Percentiles rank a stretch among this genome's conserved stretches.
Conservation (phyloP, 306 rosid genomes). For the Abrus pulchellus region DNA sequence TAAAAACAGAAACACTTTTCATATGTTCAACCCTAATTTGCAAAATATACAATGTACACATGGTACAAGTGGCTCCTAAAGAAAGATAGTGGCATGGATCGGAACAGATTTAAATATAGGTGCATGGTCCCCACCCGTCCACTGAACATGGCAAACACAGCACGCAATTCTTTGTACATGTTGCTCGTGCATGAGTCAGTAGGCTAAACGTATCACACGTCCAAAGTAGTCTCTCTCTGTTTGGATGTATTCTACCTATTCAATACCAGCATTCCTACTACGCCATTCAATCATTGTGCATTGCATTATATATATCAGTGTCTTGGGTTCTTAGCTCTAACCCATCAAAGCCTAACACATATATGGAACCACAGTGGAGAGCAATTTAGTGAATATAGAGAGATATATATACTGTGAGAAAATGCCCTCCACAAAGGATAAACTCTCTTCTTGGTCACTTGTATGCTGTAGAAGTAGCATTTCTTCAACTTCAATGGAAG, state of each 20-base stretch:
- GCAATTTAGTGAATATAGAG: neutral
- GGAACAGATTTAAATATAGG: neutral
- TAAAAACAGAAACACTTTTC: neutral
- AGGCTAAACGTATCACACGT: constrained; percentile 9
- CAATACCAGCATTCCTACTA: neutral
- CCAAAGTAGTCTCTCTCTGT: neutral
- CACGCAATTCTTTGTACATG: constrained; percentile 33
- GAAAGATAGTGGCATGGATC: neutral
- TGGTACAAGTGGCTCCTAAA: neutral
- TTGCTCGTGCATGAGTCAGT: constrained; percentile 36
- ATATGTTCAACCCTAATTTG: neutral
- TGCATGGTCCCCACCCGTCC: constrained; percentile 48
- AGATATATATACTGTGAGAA: neutral
- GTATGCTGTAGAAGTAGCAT: constrained; percentile 38
- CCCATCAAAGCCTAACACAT: neutral
- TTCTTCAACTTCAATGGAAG: constrained; percentile 33
- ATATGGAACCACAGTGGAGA: neutral
- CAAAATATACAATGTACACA: neutral
- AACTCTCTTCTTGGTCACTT: constrained; percentile 25
- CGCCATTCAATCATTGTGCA: constrained; percentile 12
- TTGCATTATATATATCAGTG: constrained; percentile 32
- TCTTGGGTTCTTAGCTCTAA: constrained; percentile 38
- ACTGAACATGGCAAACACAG: constrained; percentile 23
- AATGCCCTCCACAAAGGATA: constrained; percentile 41
- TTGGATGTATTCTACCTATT: constrained; percentile 38